Conservation (phyloP, 2,329 filamentous ascomycete species). For the Penicillium psychrosexuale region DNA sequence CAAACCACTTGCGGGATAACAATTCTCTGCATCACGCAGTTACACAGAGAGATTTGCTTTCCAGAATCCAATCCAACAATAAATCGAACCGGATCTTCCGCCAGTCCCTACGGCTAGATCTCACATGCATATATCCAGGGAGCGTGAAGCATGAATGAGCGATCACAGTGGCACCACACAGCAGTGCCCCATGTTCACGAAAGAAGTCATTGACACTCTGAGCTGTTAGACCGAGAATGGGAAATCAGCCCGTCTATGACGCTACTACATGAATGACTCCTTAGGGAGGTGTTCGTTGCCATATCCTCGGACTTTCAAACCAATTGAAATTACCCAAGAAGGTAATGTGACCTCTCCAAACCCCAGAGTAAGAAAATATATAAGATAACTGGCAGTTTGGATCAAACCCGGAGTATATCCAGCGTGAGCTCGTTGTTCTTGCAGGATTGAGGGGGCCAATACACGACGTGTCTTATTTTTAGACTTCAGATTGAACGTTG, state of each 20-base stretch:
- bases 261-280: not conserved
- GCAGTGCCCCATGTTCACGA: constrained; percentile 1
- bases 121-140: constrained; percentile 6
- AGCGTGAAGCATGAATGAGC: not conserved
- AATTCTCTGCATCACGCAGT: not conserved
- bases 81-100: constrained; percentile 9
- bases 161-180: constrained; percentile 8
- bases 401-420: constrained; percentile 5
- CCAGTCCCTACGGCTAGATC: constrained; percentile 1
- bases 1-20: not conserved
- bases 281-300: not conserved
- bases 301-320: not conserved
- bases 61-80: not conserved
- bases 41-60: not conserved
- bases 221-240: not conserved
- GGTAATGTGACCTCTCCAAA: not conserved
- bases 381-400: not conserved
- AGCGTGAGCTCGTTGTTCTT: not conserved
- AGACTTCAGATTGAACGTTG: constrained; percentile 1
- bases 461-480: constrained; percentile 5
- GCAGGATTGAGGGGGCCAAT: not conserved
- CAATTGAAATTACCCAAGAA: not conserved
- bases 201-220: not conserved
- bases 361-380: not conserved
- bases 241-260: not conserved